A percentile compares a stretch with the other conserved stretches of the same genome.
Evolutionary conservation across 1,284 basidiomycete species (phyloP).

Genomic region (Leccinum solheimii): DNA sequence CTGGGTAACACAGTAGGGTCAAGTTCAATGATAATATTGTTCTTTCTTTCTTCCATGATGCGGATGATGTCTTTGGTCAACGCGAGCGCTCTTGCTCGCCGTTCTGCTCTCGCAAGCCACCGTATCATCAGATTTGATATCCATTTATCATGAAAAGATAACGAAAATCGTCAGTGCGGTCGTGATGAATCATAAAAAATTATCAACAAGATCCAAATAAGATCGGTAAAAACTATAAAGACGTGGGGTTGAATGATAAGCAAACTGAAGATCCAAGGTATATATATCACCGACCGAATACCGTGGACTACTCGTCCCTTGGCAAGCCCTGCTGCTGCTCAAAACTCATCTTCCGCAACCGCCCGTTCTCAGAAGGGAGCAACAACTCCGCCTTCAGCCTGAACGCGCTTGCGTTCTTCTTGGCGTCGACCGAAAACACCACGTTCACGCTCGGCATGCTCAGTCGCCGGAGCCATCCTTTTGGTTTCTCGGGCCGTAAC

Average conservation of each 20-base stretch:
- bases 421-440: constrained; percentile 51
- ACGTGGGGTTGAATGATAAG: not conserved
- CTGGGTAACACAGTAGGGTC: constrained; percentile 66
- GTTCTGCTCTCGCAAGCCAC: too few species aligned
- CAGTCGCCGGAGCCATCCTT: constrained; percentile 71
- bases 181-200: not conserved
- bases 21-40: constrained; percentile 84
- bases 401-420: constrained; percentile 46
- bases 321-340: constrained; percentile 16
- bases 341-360: constrained; percentile 44
- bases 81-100: too few species aligned
- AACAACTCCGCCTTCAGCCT: constrained; percentile 33
- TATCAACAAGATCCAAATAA: not conserved
- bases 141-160: not conserved
- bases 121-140: not conserved
- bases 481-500: constrained; percentile 56
- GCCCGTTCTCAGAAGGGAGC: constrained; percentile 42
- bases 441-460: constrained; percentile 70
- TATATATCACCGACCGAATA: not conserved
- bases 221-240: not conserved
- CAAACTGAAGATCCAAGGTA: not conserved
- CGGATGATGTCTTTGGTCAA: too few species aligned
- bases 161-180: not conserved
- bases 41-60: too few species aligned
- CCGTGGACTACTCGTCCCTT: constrained; percentile 42